Base-by-base conservation (phyloP, 1,139 yeast species). In the Suhomyces wounanorum region DNA sequence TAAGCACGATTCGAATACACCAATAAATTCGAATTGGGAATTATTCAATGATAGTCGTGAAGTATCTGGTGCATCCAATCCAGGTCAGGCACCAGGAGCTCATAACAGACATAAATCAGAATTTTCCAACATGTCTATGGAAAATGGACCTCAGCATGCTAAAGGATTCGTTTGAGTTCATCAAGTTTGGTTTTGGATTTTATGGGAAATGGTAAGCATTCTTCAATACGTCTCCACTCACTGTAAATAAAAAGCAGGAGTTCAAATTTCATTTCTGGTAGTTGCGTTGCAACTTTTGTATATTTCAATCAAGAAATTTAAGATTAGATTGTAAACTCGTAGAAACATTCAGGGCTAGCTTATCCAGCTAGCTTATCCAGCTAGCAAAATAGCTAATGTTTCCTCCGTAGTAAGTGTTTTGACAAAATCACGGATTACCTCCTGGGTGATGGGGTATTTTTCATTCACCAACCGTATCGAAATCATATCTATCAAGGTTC, bases 71-170 rank as follows among this genome's bases (percentile, higher is more conserved):
- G 26, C n/a, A 3, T 8, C 26, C 25, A 17, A 37, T 31, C 17
- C 21, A 23, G 26, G 31, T 25, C 37, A 16, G 26, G 26, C 44
- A 13, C 43, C 36, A 17, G 31, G 40, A 26, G 52, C 52, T 26
- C 75, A 72, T 52, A 60, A 59, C 40, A 69, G 77, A 53, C 60
- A 68, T 44, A 65, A 66, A 41, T 69, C 72, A 1, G 58, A 57
- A 39, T 53, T 59, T 47, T 68, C 71, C 3, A 61, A 59, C 40
- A 54, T 61, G 52, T 67, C 75, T 9, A 62, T 45, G 65, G 62
- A 40, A 49, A 61, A 63, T 43, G 62, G 61, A 26, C 77, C 77
- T 16, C 71, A 73, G n/a, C 59, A 61, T 25, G 63, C 68, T 39
- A 66, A 65, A 50, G 66, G 68, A 41, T 61, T 72, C 51, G 60